Percentiles rank a stretch among this genome's conserved stretches.
Conservation (phyloP, 106 monocot species). For the Xerophyta viscosa region DNA sequence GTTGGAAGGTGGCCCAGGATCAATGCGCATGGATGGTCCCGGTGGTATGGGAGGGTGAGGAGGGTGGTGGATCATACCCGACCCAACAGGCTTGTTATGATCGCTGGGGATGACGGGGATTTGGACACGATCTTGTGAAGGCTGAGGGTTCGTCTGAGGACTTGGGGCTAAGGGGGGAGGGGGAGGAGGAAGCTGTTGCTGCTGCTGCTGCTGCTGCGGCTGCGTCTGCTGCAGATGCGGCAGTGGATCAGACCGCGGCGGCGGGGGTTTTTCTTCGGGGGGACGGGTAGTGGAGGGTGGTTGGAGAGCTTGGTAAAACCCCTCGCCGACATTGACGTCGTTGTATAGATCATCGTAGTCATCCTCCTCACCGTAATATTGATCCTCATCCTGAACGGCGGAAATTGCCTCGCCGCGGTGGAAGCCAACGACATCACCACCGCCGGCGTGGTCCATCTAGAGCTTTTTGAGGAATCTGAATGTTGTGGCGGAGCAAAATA, state of each 20-base stretch:
- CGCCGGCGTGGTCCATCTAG: slow-evolving; percentile 23
- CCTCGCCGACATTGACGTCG: slow-evolving; percentile 87
- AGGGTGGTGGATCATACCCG: too few species aligned
- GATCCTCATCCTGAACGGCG: slow-evolving; percentile 73
- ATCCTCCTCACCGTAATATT: slow-evolving; percentile 64
- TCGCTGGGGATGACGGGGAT: slow-evolving; percentile 21
- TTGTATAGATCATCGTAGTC: slow-evolving; percentile 93
- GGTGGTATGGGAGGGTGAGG: neutral
- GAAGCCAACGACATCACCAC: slow-evolving; percentile 19
- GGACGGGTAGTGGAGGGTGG: neutral
- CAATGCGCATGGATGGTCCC: neutral
- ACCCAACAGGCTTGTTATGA: too few species aligned
- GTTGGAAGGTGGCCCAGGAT: too few species aligned
- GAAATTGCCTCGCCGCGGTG: slow-evolving; percentile 63
- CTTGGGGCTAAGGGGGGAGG: too few species aligned
- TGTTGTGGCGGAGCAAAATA: too few species aligned
- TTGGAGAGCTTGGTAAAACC: slow-evolving; percentile 35
- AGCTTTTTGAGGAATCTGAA: too few species aligned
- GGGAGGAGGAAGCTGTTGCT: too few species aligned
- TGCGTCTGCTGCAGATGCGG: slow-evolving; percentile 12
- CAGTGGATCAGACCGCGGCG: neutral
- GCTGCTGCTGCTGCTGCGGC: slow-evolving; percentile 10
- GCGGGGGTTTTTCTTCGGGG: too few species aligned
- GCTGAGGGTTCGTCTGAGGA: too few species aligned
- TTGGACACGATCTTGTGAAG: slow-evolving; percentile 18